Evolutionary conservation across 2,329 filamentous ascomycete species (phyloP).

Genomic region (Clonostachys solani): DNA sequence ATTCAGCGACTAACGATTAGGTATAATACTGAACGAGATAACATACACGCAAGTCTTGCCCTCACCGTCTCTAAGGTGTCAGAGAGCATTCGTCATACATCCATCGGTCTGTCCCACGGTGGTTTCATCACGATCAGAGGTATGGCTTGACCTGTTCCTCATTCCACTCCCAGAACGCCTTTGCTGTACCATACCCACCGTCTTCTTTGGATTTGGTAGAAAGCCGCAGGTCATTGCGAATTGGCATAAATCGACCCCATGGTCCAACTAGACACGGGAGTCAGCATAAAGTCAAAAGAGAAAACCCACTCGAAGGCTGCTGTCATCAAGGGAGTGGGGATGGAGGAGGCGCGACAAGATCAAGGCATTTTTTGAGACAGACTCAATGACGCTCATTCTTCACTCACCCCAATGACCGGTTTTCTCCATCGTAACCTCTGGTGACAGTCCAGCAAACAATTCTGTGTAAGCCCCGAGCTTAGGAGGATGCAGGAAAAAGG

Average conservation of each 20-base stretch:
- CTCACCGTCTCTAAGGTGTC: no score
- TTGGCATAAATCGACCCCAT: conserved; percentile 25
- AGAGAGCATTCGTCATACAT: no score
- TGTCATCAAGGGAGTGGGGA: no score
- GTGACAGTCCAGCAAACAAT: conserved; percentile 38
- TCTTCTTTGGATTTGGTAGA: conserved; percentile 23
- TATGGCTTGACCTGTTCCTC: conserved; percentile 27
- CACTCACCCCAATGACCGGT: conserved; percentile 21
- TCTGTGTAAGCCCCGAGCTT: conserved; percentile 42
- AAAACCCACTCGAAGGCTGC: no score
- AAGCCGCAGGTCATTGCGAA: conserved; percentile 22
- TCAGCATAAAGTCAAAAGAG: conserved; percentile 2
- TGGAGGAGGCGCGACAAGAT: no score
- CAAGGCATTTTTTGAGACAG: no score
- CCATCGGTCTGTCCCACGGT: no score
- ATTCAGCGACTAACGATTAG: no score
- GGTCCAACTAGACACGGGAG: conserved; percentile 15
- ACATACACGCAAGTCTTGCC: no score
- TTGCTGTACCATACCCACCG: conserved; percentile 28
- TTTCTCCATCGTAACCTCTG: conserved; percentile 32
- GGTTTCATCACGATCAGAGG: neutral
- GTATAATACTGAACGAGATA: no score
- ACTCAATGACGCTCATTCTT: neutral
- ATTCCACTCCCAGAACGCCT: conserved; percentile 35
- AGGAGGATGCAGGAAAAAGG: conserved; percentile 12